phyloP scores from a whole-genome alignment of 169 alveolate genomes.

The Theileria orientalis region DNA sequence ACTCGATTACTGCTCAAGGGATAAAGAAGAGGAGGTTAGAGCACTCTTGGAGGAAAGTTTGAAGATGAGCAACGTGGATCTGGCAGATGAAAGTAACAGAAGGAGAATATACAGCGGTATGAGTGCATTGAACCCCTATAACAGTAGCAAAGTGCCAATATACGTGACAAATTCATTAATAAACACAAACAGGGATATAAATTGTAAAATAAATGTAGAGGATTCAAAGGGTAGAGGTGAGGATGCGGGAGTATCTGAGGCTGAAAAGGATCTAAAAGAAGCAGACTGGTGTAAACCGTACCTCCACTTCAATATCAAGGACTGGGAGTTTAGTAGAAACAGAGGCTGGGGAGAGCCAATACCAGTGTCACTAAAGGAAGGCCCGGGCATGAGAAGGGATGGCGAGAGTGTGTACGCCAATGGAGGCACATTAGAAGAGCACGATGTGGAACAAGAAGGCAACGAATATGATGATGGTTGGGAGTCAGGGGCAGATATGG shows the following conservation, averaged over 20 bases:
- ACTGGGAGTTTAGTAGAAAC: constrained; percentile 90
- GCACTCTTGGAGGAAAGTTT: not conserved
- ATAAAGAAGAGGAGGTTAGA: not conserved
- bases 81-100: constrained; percentile 10
- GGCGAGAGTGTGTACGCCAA: constrained; percentile 29
- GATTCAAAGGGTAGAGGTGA: not conserved
- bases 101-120: constrained; percentile 20
- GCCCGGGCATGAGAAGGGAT: constrained; percentile 24
- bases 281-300: constrained; percentile 36
- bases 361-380: constrained; percentile 75
- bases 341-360: constrained; percentile 94
- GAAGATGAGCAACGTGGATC: constrained; percentile 43
- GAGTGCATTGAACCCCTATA: constrained; percentile 52
- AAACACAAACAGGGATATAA: constrained; percentile 23
- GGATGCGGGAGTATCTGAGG: not conserved
- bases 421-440: not conserved
- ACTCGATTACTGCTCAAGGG: not conserved
- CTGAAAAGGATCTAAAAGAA: not conserved
- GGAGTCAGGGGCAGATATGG: no score
- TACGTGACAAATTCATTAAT: constrained; percentile 53
- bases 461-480: not conserved
- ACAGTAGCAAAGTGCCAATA: constrained; percentile 43
- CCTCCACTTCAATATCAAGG: constrained; percentile 70
- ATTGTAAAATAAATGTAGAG: not conserved
- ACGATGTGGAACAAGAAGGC: not conserved